Evolutionary conservation across 164 flowering plant species (phyloP).

Genomic region (Hamamelis virginiana): DNA sequence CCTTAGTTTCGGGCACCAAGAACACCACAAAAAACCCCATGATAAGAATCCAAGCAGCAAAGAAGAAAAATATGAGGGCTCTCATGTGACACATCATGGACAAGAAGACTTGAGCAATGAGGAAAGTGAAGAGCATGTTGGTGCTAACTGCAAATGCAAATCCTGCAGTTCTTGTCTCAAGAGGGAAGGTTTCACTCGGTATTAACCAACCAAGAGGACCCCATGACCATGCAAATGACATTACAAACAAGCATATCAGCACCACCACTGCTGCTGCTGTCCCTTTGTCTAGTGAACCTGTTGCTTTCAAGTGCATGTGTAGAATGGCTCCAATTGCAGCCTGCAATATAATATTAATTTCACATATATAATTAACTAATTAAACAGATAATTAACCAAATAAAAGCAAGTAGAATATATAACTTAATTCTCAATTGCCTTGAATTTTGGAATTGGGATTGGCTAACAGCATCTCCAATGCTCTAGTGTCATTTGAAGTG

Average conservation of each 20-base stretch:
- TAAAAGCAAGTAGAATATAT: too few species aligned
- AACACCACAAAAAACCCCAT: constrained; percentile 47
- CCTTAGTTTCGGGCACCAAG: constrained; percentile 58
- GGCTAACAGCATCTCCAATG: too few species aligned
- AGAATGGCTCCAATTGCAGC: constrained; percentile 36
- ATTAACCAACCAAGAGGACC: constrained; percentile 72
- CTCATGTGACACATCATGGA: constrained; percentile 68
- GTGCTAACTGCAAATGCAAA: constrained; percentile 62
- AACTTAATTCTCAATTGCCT: too few species aligned
- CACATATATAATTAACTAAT: too few species aligned
- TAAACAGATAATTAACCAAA: too few species aligned
- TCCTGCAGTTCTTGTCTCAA: constrained; percentile 61
- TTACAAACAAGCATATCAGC: constrained; percentile 45
- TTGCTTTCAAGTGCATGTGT: constrained; percentile 19
- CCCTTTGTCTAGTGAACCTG: constrained; percentile 16
- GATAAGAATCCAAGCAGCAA: constrained; percentile 52
- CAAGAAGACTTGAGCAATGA: constrained; percentile 77
- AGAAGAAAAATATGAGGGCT: constrained; percentile 69
- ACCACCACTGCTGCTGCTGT: constrained; percentile 37
- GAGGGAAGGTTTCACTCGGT: constrained; percentile 61
- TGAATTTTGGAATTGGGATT: too few species aligned
- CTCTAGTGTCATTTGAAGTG: too few species aligned
- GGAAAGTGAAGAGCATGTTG: constrained; percentile 72
- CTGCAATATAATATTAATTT: too few species aligned
- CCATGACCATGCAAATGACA: constrained; percentile 69